Evolutionary conservation across 192 early-diverging fungal species (phyloP), one percentile per base, ranked within the genome.

Genomic region (Coemansia reversa): DNA sequence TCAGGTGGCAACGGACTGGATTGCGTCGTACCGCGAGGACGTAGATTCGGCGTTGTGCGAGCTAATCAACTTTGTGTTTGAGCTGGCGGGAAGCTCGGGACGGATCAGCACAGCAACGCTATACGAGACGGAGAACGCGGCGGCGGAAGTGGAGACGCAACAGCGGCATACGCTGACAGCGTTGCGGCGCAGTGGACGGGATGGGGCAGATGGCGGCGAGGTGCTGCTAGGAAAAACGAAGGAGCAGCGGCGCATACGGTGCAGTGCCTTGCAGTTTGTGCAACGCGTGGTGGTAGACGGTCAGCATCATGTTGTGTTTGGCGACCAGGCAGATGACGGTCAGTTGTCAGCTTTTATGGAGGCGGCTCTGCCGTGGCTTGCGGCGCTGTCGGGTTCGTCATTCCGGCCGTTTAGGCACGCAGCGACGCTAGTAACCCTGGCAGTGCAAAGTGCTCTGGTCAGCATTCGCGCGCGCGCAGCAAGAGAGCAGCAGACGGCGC

Each of bases 401-500:
- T 95, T 91, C 60, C 85, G 94, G 18, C 92, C 94, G 11, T 93
- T 98, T 72, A 83, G 97, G 5, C 95, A 98, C 62, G 95, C 92
- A 7, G 85, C 94, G 3, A 92, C 95, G 3, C 58, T 88, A 0
- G 81, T 86, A 1, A 83, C 89, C 18, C 83, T 97, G 24, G 75
- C 82, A 8, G 61, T 96, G 14, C 79, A 89, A 47, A 75, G 83
- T 2, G 82, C 82, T 6, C 81, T 98, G 39, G 89, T 88, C 14
- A 82, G 87, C n/a, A 70, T 92, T 22, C 85, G 84, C 7, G 79
- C 86, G n/a, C 81, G 76, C 45, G 70, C 86, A 0, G 60, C 79
- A 58, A 69, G 72, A 7, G 91, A 93, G 55, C 81, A 86, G 67
- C 77, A 84, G 18, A 86, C 85, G 23, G 77, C 86, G 6, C 88